Percentiles rank a stretch among this genome's conserved stretches.
phyloP scores from a whole-genome alignment of 768 basidiomycete genomes.

The Termitomyces heimii region DNA sequence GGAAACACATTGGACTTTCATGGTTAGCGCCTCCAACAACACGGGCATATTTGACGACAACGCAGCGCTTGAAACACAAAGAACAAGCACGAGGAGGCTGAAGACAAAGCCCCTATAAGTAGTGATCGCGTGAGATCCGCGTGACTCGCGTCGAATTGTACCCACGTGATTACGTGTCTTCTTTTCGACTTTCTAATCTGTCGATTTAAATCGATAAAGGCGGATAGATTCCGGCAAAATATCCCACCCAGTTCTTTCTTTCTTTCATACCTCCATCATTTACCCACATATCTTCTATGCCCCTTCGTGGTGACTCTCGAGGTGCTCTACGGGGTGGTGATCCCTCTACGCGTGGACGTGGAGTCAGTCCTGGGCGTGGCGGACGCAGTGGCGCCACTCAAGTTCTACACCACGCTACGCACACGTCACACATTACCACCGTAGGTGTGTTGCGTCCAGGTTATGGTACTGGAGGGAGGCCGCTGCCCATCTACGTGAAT shows the following conservation, averaged over 20 bases:
- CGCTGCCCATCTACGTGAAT: slow-evolving; percentile 42
- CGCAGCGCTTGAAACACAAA: neutral
- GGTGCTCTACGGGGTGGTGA: slow-evolving; percentile 22
- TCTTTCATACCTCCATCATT: slow-evolving; percentile 10
- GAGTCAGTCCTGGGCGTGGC: slow-evolving; percentile 19
- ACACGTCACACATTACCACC: slow-evolving; percentile 36
- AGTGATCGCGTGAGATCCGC: slow-evolving; percentile 1
- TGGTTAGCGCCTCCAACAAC: neutral
- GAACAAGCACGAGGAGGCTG: neutral
- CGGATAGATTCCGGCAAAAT: slow-evolving; percentile 3
- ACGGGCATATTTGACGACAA: neutral
- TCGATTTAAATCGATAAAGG: slow-evolving; percentile 17
- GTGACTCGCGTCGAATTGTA: slow-evolving; percentile 10
- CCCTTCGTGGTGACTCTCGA: slow-evolving; percentile 26
- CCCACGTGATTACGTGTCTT: slow-evolving; percentile 11
- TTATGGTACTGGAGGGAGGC: slow-evolving; percentile 51
- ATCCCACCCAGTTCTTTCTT: slow-evolving; percentile 1
- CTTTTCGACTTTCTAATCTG: slow-evolving; percentile 9
- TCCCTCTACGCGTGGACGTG: slow-evolving; percentile 3
- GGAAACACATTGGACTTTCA: neutral
- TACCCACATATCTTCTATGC: slow-evolving; percentile 24
- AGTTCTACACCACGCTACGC: slow-evolving; percentile 20
- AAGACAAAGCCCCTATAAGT: neutral
- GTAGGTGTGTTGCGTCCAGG: slow-evolving; percentile 66
- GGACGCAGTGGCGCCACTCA: slow-evolving; percentile 27